Base-by-base conservation (phyloP, 768 basidiomycete genomes). In the Tylopilus vinaceipallidus region DNA sequence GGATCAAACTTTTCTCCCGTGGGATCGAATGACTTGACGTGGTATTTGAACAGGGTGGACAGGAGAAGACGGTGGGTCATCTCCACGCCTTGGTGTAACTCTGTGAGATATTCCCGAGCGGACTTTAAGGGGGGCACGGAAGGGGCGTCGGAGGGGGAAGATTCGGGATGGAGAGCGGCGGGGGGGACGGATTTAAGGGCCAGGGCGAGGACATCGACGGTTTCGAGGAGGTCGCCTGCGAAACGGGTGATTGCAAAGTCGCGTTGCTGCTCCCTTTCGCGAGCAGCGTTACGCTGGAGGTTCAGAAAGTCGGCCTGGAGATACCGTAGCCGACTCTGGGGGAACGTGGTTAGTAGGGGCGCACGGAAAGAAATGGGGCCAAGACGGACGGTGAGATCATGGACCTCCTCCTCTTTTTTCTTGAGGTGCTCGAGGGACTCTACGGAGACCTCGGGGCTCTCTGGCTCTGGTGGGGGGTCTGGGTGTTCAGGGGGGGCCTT, bases 231-330 rank as follows among this genome's bases (percentile, higher is more conserved):
- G 73, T 93, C 89, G n/a, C 75, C 73, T 10, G 97, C 95, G 67
- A 99, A 98, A 32, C 82, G 82, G 40, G 88, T 79, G 65, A 99
- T 95, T 50, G 94, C 95, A 71, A 88, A 98, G 69, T 97, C 92
- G 50, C 85, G 83, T 27, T 92, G 89, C 68, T 94, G 91, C 64
- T 89, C 84, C 75, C 89, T 92, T 73, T 98, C 97, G 52, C 88
- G 81, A 24, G 86, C 85, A 46, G 93, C 80, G 61, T 94, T 92
- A 47, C 94, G 88, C 65, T 95, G 93, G 37, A 97, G 78, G 70
- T 98, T 99, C 37, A 95, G 73, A 71, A 93, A 94, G 73, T 99
- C 97, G 60, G 97, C 97, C 65, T 94, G 88, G 50, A 91, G 77
- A 66, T 98, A 97, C 40, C 88, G 85, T 59, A 97, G 77, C 55